Percentiles rank a stretch among this genome's conserved stretches.
phyloP scores from a whole-genome alignment of 2,329 filamentous ascomycete species.

The Pseudophaeomoniella oleicola region DNA sequence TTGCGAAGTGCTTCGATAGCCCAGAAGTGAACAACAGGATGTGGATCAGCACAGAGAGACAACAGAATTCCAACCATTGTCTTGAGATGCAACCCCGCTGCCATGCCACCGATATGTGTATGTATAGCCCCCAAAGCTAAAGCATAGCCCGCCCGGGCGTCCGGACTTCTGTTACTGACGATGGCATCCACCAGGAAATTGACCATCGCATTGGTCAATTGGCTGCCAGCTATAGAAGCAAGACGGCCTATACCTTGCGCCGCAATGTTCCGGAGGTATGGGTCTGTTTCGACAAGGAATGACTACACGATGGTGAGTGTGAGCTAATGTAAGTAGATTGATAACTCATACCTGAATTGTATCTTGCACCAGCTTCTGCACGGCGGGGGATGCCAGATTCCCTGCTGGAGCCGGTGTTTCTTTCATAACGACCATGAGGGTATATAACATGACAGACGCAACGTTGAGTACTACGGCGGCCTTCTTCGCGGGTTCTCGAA shows the following conservation, averaged over 20 bases:
- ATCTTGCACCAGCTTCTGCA: slow-evolving; percentile 56
- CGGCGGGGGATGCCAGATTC: slow-evolving; percentile 56
- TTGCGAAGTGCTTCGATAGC: slow-evolving; percentile 75
- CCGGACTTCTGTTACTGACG: slow-evolving; percentile 83
- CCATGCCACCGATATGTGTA: slow-evolving; percentile 92
- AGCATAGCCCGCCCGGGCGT: slow-evolving; percentile 83
- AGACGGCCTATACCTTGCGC: slow-evolving; percentile 75
- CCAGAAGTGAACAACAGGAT: slow-evolving; percentile 93
- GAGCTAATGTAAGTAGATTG: neutral
- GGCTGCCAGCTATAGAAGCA: slow-evolving; percentile 70
- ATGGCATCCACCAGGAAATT: slow-evolving; percentile 90
- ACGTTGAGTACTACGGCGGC: slow-evolving; percentile 87
- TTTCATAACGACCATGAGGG: slow-evolving; percentile 69
- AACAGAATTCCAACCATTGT: slow-evolving; percentile 97
- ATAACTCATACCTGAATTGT: slow-evolving; percentile 59
- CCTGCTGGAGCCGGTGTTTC: slow-evolving; percentile 62
- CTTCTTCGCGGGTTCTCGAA: slow-evolving; percentile 75
- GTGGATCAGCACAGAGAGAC: slow-evolving; percentile 89
- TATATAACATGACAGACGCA: slow-evolving; percentile 63
- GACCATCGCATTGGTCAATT: slow-evolving; percentile 78
- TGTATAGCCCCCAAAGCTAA: slow-evolving; percentile 89
- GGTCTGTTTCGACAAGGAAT: slow-evolving; percentile 71
- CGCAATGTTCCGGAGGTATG: slow-evolving; percentile 71
- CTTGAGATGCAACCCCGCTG: slow-evolving; percentile 88
- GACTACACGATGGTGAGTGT: slow-evolving; percentile 25